A percentile compares a stretch with the other conserved stretches of the same genome.
Evolutionary conservation across 2,329 filamentous ascomycete species (phyloP).

Genomic region (Berkeleyomyces rouxiae): DNA sequence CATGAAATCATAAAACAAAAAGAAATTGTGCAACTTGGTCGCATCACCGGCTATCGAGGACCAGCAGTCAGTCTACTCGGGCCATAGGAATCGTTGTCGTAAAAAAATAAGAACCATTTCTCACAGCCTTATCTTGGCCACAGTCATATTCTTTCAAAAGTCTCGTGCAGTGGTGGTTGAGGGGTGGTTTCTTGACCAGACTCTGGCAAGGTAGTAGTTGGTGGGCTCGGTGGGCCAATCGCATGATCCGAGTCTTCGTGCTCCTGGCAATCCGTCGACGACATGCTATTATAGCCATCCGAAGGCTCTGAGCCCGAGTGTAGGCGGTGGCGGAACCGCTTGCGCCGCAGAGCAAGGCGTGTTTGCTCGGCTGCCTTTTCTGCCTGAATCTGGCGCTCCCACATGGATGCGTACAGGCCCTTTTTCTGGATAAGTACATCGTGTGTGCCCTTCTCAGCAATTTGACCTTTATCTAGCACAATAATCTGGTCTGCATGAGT

Average conservation of each 20-base stretch:
- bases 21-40: neutral
- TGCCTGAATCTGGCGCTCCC: slow-evolving; percentile 73
- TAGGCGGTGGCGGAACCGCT: slow-evolving; percentile 19
- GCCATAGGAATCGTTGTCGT: neutral
- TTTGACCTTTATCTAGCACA: slow-evolving; percentile 58
- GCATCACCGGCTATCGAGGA: neutral
- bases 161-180: neutral
- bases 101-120: neutral
- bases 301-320: slow-evolving; percentile 24
- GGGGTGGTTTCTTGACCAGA: neutral
- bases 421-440: slow-evolving; percentile 52
- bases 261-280: slow-evolving; percentile 20
- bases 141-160: neutral
- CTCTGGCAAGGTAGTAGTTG: neutral
- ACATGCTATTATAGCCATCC: slow-evolving; percentile 30
- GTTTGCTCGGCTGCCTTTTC: slow-evolving; percentile 52
- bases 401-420: slow-evolving; percentile 70
- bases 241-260: slow-evolving; percentile 18
- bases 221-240: neutral
- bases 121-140: neutral
- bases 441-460: slow-evolving; percentile 66
- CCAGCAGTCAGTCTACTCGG: neutral
- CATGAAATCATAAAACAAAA: neutral
- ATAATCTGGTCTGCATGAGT: slow-evolving; percentile 74
- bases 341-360: slow-evolving; percentile 25